A percentile compares a stretch with the other conserved stretches of the same genome.
Evolutionary conservation across 352 stramenopile genomes (phyloP).

Genomic region (Thalassiosira mediterranea): DNA sequence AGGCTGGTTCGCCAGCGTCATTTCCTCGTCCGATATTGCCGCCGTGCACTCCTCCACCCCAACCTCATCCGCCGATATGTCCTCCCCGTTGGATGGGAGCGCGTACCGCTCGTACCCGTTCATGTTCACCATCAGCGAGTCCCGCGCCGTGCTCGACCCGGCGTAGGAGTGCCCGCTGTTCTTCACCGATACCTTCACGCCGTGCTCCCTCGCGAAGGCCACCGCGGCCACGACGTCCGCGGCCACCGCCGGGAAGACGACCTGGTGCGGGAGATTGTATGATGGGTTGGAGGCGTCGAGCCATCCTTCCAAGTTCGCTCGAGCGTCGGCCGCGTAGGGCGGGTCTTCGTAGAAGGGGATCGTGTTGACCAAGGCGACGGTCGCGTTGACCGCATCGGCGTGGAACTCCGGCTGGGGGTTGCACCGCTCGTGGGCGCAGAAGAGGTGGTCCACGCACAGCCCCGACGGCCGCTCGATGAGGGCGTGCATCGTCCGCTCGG

Average conservation of each 20-base stretch:
- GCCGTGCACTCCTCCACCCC: slow-evolving; percentile 5
- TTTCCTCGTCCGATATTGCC: slow-evolving; percentile 8
- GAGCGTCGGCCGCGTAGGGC: too few relatives aligned
- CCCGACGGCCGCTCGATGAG: not conserved
- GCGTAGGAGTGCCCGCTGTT: slow-evolving; percentile 1
- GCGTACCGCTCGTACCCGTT: slow-evolving; percentile 10
- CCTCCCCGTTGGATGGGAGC: too few relatives aligned
- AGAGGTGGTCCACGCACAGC: not conserved
- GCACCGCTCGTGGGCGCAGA: too few relatives aligned
- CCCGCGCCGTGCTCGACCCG: not conserved
- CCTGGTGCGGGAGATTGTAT: not conserved
- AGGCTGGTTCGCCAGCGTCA: slow-evolving; percentile 7
- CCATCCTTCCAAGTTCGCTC: too few relatives aligned
- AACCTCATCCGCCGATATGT: too few relatives aligned
- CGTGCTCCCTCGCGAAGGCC: slow-evolving; percentile 7
- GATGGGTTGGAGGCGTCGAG: slow-evolving; percentile 3
- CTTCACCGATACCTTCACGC: not conserved
- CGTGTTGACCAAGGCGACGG: not conserved
- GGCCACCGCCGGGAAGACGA: slow-evolving; percentile 4
- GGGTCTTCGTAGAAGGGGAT: not conserved
- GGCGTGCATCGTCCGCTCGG: not conserved
- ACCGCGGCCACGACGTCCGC: not conserved
- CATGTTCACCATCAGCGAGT: slow-evolving; percentile 16
- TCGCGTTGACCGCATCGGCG: slow-evolving; percentile 7
- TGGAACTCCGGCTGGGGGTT: too few relatives aligned